phyloP scores from a whole-genome alignment of 2,329 filamentous ascomycete species.

The Magnaporthales sp. region DNA sequence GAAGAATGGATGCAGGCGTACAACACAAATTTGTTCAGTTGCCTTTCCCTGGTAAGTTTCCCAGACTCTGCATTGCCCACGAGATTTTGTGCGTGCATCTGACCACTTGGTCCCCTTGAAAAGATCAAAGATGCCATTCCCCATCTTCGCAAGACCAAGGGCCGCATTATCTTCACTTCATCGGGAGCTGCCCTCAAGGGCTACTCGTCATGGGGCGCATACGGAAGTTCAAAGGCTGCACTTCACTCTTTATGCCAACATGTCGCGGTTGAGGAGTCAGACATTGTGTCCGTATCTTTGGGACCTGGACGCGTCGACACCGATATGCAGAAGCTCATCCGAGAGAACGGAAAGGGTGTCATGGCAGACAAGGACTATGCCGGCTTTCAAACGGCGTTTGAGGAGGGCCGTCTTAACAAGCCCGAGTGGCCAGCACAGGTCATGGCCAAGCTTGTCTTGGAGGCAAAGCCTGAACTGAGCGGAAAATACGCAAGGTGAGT shows the following conservation, averaged over 20 bases:
- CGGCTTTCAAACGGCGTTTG: slow-evolving; percentile 60
- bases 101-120: background rate
- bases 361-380: slow-evolving; percentile 53
- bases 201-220: slow-evolving; percentile 69
- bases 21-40: slow-evolving; percentile 82
- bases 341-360: slow-evolving; percentile 44
- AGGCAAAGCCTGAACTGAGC: slow-evolving; percentile 57
- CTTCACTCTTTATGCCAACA: slow-evolving; percentile 72
- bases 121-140: slow-evolving; percentile 65
- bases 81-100: background rate
- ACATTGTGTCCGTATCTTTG: slow-evolving; percentile 64
- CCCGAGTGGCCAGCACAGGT: slow-evolving; percentile 81
- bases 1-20: slow-evolving; percentile 70
- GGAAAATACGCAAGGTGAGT: slow-evolving; percentile 67
- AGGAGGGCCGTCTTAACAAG: slow-evolving; percentile 62
- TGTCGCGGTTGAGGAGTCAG: slow-evolving; percentile 66
- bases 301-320: slow-evolving; percentile 80
- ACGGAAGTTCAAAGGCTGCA: slow-evolving; percentile 76
- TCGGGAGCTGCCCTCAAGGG: slow-evolving; percentile 64
- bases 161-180: slow-evolving; percentile 69
- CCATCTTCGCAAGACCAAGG: slow-evolving; percentile 57
- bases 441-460: slow-evolving; percentile 68
- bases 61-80: background rate
- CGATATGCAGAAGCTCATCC: slow-evolving; percentile 78
- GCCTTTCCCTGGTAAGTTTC: slow-evolving; percentile 59